A percentile compares a stretch with the other conserved stretches of the same genome.
phyloP scores from a whole-genome alignment of 2,329 filamentous ascomycete species.

The Cladophialophora bantiana region DNA sequence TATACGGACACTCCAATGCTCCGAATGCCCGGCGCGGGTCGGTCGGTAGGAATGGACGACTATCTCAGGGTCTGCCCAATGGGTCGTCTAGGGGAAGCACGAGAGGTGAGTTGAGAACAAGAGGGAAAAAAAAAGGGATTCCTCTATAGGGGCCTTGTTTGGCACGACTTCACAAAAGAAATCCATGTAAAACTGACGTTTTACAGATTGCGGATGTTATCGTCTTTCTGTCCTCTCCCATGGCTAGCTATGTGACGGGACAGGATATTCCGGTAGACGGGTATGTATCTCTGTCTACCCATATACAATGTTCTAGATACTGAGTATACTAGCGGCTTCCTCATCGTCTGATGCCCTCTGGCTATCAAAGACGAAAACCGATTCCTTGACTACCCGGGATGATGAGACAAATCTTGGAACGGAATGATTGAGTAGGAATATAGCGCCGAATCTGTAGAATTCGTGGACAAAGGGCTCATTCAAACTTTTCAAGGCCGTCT shows the following conservation, averaged over 20 bases:
- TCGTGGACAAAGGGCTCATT: too few species aligned
- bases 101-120: conserved; percentile 7
- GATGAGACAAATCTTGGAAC: too few species aligned
- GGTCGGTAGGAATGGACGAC: conserved; percentile 13
- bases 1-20: conserved; percentile 15
- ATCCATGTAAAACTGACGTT: background rate
- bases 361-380: too few species aligned
- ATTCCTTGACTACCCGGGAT: too few species aligned
- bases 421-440: too few species aligned
- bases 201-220: conserved; percentile 21
- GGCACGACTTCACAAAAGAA: background rate
- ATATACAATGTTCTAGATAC: background rate
- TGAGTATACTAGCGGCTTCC: background rate
- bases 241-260: conserved; percentile 22
- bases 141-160: too few species aligned
- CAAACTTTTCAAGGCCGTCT: too few species aligned
- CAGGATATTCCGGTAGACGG: conserved; percentile 13
- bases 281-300: background rate
- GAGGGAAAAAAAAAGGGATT: background rate
- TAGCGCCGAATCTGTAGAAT: too few species aligned
- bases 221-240: conserved; percentile 20
- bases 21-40: conserved; percentile 1
- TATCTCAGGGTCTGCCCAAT: conserved; percentile 8
- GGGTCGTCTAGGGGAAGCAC: conserved; percentile 16
- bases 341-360: background rate